Evolutionary conservation across 768 basidiomycete genomes (phyloP).

Genomic region (Phylloporus sp.): DNA sequence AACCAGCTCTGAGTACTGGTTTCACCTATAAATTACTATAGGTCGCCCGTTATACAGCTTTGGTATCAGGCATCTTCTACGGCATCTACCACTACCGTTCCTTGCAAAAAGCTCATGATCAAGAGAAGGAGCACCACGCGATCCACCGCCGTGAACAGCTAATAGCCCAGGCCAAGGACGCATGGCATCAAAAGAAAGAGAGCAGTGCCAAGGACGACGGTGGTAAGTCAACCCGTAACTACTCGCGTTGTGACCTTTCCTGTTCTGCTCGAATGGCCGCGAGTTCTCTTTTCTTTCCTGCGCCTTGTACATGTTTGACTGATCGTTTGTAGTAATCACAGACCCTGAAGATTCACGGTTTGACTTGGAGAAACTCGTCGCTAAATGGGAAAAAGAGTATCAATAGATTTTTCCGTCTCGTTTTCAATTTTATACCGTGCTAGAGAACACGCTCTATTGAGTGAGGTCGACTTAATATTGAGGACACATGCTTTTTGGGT

Average conservation of each 20-base stretch:
- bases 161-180: conserved; percentile 83
- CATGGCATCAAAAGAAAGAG: conserved; percentile 79
- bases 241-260: neutral
- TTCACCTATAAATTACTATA: conserved; percentile 28
- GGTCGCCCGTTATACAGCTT: conserved; percentile 94
- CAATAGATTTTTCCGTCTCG: conserved; percentile 40
- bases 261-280: neutral
- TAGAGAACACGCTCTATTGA: conserved; percentile 20
- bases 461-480: conserved; percentile 9
- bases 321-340: conserved; percentile 66
- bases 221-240: conserved; percentile 43
- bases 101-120: conserved; percentile 76
- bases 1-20: neutral
- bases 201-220: conserved; percentile 42
- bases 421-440: conserved; percentile 24
- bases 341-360: conserved; percentile 95
- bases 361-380: conserved; percentile 88
- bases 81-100: conserved; percentile 91
- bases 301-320: conserved; percentile 7
- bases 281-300: neutral
- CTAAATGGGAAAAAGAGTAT: conserved; percentile 68
- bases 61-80: conserved; percentile 82
- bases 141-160: conserved; percentile 71
- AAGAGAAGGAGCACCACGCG: conserved; percentile 70
- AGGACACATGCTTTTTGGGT: neutral